Evolutionary conservation across 768 basidiomycete species (phyloP).

Genomic region (Boletus subparvulus): DNA sequence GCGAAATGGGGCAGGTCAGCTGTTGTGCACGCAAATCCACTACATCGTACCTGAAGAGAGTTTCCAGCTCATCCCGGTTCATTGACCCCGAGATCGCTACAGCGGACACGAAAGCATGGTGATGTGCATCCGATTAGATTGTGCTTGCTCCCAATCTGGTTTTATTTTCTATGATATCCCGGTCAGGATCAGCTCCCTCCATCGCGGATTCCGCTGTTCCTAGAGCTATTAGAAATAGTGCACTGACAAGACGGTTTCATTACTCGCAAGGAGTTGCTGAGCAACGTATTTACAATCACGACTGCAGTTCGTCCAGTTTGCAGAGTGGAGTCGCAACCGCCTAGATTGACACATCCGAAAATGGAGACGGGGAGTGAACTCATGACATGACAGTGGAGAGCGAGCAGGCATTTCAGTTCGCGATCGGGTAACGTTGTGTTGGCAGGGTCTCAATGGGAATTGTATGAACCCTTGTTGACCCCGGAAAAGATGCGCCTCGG

Average conservation of each 20-base stretch:
- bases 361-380: neutral
- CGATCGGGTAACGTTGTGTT: neutral
- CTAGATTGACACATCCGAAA: neutral
- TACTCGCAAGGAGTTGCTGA: neutral
- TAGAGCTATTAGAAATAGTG: neutral
- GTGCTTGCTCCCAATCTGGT: neutral
- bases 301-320: neutral
- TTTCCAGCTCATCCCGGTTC: conserved; percentile 2
- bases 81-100: neutral
- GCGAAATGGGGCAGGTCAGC: neutral
- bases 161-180: neutral
- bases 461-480: neutral
- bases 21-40: neutral
- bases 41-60: conserved; percentile 10
- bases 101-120: neutral
- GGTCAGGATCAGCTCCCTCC: neutral
- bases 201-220: neutral
- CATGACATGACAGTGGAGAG: neutral
- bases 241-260: neutral
- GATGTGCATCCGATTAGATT: neutral
- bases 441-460: no score
- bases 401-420: neutral
- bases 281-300: neutral
- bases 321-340: neutral
- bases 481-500: neutral